phyloP scores from a whole-genome alignment of 2,329 filamentous ascomycete genomes.

The Furcasterigmium sp. region DNA sequence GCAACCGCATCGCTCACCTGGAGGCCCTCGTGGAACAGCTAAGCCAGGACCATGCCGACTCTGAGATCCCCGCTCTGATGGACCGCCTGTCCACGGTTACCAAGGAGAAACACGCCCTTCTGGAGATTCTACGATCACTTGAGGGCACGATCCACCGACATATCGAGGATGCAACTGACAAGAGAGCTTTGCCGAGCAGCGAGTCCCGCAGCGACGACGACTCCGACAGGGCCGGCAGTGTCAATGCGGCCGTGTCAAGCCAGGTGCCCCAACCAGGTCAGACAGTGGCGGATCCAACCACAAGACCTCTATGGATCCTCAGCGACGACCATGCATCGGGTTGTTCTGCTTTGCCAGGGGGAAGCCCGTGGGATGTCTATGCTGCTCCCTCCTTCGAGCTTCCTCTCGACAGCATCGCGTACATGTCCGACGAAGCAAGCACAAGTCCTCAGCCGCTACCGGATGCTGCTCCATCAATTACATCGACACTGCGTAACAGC shows the following conservation, averaged over 20 bases:
- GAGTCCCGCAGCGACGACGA: neutral
- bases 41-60: slow-evolving; percentile 17
- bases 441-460: no score
- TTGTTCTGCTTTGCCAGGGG: no score
- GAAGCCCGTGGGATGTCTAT: no score
- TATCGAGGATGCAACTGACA: slow-evolving; percentile 3
- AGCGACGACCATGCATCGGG: no score
- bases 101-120: slow-evolving; percentile 15
- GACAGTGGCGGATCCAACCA: no score
- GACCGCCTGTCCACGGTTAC: slow-evolving; percentile 18
- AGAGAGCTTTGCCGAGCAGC: neutral
- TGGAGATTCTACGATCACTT: slow-evolving; percentile 10
- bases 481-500: no score
- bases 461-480: no score
- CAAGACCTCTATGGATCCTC: no score
- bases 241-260: no score
- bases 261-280: no score
- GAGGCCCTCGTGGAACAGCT: slow-evolving; percentile 21
- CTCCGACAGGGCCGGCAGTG: neutral
- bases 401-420: neutral
- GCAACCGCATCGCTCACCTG: slow-evolving; percentile 22
- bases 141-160: slow-evolving; percentile 10
- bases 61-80: slow-evolving; percentile 17
- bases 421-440: no score
- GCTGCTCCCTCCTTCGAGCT: neutral